Evolutionary conservation across 805 yeast species (phyloP).

Genomic region (Ogataea methanolica): DNA sequence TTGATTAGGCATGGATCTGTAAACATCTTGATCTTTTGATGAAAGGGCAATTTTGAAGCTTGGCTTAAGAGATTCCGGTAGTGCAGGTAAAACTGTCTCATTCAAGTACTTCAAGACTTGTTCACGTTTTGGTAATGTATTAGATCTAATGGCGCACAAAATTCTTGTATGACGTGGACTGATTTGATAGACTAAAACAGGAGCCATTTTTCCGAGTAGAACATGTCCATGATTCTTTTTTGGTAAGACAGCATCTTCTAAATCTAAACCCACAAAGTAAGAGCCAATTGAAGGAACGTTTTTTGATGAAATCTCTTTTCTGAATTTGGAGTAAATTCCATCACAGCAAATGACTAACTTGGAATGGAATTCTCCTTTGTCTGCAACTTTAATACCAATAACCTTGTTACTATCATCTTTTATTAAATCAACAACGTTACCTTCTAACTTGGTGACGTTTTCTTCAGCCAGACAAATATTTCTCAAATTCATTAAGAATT

Average conservation of each 20-base stretch:
- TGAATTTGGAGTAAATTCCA: constrained; percentile 90
- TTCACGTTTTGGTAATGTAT: constrained; percentile 63
- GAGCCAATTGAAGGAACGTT: constrained; percentile 69
- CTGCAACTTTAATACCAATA: constrained; percentile 67
- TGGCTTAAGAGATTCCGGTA: constrained; percentile 64
- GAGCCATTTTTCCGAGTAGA: constrained; percentile 79
- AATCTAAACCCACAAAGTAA: constrained; percentile 80
- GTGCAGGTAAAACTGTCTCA: constrained; percentile 54
- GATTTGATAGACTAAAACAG: constrained; percentile 84
- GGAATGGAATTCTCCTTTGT: constrained; percentile 46
- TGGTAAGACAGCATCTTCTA: constrained; percentile 74
- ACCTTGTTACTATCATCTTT: constrained; percentile 49
- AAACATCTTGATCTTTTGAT: constrained; percentile 38
- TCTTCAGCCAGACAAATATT: constrained; percentile 60
- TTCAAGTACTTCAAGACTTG: constrained; percentile 55
- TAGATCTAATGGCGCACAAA: constrained; percentile 77
- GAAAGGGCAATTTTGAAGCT: constrained; percentile 63
- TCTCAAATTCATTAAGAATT: constrained; percentile 74
- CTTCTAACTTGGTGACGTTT: constrained; percentile 77
- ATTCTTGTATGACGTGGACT: constrained; percentile 80
- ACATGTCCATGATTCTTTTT: constrained; percentile 82
- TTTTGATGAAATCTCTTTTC: constrained; percentile 62
- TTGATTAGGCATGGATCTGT: constrained; percentile 91
- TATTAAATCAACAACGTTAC: constrained; percentile 69
- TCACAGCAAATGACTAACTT: constrained; percentile 78